Percentiles rank a stretch among this genome's conserved stretches.
Evolutionary conservation across 495 filamentous ascomycete genomes (phyloP).

Genomic region (Neurospora sp.): DNA sequence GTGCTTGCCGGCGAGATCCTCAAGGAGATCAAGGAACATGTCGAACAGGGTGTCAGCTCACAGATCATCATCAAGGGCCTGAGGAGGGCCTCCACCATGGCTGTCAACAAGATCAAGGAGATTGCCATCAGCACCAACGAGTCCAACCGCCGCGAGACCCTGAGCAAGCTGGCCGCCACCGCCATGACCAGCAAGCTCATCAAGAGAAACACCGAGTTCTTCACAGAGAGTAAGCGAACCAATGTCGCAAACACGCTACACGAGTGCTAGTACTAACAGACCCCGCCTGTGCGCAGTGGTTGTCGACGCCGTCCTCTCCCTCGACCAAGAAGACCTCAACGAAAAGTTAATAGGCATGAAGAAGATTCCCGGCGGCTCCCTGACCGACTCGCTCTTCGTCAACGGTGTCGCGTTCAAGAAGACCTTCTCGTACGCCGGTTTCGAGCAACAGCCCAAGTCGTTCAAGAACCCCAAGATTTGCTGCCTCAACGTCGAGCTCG

Average conservation of each 20-base stretch:
- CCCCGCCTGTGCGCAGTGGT: slow-evolving; percentile 55
- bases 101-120: slow-evolving; percentile 97
- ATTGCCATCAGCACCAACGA: slow-evolving; percentile 84
- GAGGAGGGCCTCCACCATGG: slow-evolving; percentile 78
- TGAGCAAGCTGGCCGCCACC: slow-evolving; percentile 83
- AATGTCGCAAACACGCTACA: slow-evolving; percentile 14
- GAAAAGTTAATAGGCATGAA: slow-evolving; percentile 97
- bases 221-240: slow-evolving; percentile 70
- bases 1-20: slow-evolving; percentile 93
- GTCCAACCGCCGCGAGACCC: slow-evolving; percentile 78
- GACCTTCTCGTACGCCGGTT: slow-evolving; percentile 97
- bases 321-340: slow-evolving; percentile 95
- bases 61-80: slow-evolving; percentile 96
- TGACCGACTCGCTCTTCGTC: slow-evolving; percentile 94
- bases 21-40: slow-evolving; percentile 88
- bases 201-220: slow-evolving; percentile 92
- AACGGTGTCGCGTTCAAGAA: slow-evolving; percentile 99
- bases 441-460: slow-evolving; percentile 96
- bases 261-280: slow-evolving; percentile 1
- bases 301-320: slow-evolving; percentile 90
- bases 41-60: slow-evolving; percentile 93
- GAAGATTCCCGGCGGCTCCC: slow-evolving; percentile 91
- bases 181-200: slow-evolving; percentile 99
- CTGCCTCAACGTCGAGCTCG: slow-evolving; percentile 88
- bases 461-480: slow-evolving; percentile 92